phyloP scores from a whole-genome alignment of 2,329 filamentous ascomycete species.

The Aquanectria penicillioides region DNA sequence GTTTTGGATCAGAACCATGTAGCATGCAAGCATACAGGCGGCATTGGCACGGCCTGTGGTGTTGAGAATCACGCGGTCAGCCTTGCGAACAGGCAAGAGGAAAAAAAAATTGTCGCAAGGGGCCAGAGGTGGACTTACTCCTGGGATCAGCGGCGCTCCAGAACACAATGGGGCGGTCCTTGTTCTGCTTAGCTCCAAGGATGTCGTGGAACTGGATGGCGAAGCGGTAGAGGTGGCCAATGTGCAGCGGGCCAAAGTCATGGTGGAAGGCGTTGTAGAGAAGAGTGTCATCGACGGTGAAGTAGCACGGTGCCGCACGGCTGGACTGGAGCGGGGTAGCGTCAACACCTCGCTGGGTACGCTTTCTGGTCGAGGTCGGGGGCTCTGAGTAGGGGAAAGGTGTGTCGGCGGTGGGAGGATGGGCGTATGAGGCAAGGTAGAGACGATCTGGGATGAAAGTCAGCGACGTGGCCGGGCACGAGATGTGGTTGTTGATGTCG shows the following conservation, averaged over 20 bases:
- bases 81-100: neutral
- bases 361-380: slow-evolving; percentile 55
- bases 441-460: slow-evolving; percentile 76
- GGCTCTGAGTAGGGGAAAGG: slow-evolving; percentile 88
- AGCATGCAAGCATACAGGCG: slow-evolving; percentile 93
- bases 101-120: slow-evolving; percentile 1
- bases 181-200: slow-evolving; percentile 88
- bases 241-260: slow-evolving; percentile 97
- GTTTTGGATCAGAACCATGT: slow-evolving; percentile 98
- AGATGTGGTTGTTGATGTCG: slow-evolving; percentile 18
- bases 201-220: slow-evolving; percentile 96
- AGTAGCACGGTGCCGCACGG: slow-evolving; percentile 80
- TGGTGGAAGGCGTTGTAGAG: slow-evolving; percentile 99
- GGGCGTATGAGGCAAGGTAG: slow-evolving; percentile 92
- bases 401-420: slow-evolving; percentile 82
- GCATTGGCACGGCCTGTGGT: slow-evolving; percentile 86
- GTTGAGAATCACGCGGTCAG: slow-evolving; percentile 31
- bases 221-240: slow-evolving; percentile 96
- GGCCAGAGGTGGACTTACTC: slow-evolving; percentile 66
- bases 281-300: slow-evolving; percentile 90
- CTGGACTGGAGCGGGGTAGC: slow-evolving; percentile 41
- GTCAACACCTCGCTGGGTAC: slow-evolving; percentile 66
- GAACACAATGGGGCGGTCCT: slow-evolving; percentile 90
- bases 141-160: slow-evolving; percentile 93
- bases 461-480: slow-evolving; percentile 34